A percentile compares a stretch with the other conserved stretches of the same genome.
These are phyloP conservation scores for Dovyalis caffra DNA, from an alignment of 345 rosid species.

Conservation along the genomic window DNA sequence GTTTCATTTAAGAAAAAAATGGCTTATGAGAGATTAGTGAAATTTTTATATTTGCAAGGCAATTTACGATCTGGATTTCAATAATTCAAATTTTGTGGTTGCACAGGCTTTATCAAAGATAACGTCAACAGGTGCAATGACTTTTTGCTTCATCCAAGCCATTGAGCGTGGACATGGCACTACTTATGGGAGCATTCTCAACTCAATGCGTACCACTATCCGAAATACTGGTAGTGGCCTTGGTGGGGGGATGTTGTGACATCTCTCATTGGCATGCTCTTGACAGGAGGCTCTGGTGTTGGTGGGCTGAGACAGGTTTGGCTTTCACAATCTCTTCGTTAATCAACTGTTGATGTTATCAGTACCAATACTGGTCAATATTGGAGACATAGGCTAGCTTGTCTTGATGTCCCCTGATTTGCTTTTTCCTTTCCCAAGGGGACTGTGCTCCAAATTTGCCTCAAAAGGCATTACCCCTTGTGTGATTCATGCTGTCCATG, in stretches of 20 bases:
- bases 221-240: conserved; percentile 46
- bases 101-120: conserved; percentile 74
- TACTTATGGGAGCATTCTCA: conserved; percentile 75
- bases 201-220: conserved; percentile 66
- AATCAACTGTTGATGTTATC: neutral
- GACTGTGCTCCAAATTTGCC: no score
- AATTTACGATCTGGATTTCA: neutral
- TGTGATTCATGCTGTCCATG: no score
- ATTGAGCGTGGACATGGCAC: conserved; percentile 61
- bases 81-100: neutral
- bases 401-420: no score
- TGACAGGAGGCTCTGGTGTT: conserved; percentile 58
- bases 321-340: neutral
- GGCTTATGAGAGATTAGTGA: no score
- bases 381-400: no score
- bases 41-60: neutral
- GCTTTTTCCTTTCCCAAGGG: no score
- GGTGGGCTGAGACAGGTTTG: conserved; percentile 70
- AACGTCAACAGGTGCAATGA: conserved; percentile 89
- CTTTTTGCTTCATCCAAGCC: conserved; percentile 85
- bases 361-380: no score
- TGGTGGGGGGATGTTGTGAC: conserved; percentile 53
- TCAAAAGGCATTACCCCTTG: no score
- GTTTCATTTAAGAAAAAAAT: conserved; percentile 12
- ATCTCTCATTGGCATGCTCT: conserved; percentile 67